A percentile compares a stretch with the other conserved stretches of the same genome.
phyloP scores from a whole-genome alignment of 306 rosid genomes.

The Herpetospermum pedunculosum region DNA sequence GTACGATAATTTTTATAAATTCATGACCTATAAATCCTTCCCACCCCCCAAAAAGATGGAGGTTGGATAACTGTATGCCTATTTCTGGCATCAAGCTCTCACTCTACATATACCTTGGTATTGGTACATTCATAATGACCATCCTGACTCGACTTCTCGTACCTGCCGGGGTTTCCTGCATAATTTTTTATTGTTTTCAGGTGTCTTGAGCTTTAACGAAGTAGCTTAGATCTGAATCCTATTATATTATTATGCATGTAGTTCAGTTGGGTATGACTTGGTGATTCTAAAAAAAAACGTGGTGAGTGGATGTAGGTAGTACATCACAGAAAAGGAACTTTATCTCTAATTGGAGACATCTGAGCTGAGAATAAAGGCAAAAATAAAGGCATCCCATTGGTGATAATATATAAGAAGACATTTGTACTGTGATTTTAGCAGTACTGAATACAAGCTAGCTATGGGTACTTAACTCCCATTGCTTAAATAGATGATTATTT shows the following conservation, averaged over 20 bases:
- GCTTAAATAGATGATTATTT: not conserved
- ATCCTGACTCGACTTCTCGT: not conserved
- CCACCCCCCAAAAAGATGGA: not conserved
- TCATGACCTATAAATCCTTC: not conserved
- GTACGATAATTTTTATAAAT: not conserved
- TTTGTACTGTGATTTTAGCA: not conserved
- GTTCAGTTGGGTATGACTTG: not conserved
- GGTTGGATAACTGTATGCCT: not conserved
- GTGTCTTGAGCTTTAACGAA: not conserved
- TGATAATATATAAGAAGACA: not conserved
- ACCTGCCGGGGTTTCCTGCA: not conserved
- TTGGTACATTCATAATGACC: not conserved
- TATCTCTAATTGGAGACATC: not conserved
- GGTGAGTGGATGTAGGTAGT: not conserved
- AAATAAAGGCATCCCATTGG: constrained; percentile 2
- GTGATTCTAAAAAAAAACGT: not conserved
- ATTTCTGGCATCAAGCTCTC: not conserved
- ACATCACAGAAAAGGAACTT: not conserved
- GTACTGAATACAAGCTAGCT: constrained; percentile 1
- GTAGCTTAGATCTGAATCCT: not conserved
- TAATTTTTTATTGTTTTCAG: not conserved
- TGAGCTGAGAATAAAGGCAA: constrained; percentile 4
- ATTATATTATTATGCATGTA: not conserved
- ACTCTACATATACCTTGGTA: not conserved
- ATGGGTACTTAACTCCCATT: not conserved